Conservation (phyloP, 1,284 basidiomycete genomes). For the Gymnopus androsaceus region DNA sequence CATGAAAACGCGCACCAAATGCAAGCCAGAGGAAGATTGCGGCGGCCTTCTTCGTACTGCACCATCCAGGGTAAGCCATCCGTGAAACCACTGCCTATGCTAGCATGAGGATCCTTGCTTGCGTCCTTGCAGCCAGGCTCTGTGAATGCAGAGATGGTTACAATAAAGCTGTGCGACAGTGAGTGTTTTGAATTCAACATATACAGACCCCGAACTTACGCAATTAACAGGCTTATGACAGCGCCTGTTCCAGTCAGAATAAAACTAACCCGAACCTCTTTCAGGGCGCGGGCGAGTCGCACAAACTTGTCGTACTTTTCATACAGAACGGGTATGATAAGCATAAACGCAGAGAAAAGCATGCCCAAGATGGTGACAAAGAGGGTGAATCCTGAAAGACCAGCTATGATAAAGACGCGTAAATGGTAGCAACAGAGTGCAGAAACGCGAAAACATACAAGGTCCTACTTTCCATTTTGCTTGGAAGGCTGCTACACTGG, state of each 20-base stretch:
- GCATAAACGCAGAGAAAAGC: constrained; percentile 68
- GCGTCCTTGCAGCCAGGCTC: constrained; percentile 84
- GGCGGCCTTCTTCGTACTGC: constrained; percentile 86
- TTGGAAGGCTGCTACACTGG: constrained; percentile 84
- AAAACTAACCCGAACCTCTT: constrained; percentile 78
- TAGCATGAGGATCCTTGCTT: constrained; percentile 69
- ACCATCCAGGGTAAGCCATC: constrained; percentile 76
- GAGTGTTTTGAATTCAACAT: background rate
- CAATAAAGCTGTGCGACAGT: constrained; percentile 55
- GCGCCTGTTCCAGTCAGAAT: constrained; percentile 75
- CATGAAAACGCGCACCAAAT: constrained; percentile 60
- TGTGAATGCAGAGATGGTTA: constrained; percentile 77
- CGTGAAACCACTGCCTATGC: constrained; percentile 69
- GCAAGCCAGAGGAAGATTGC: constrained; percentile 87
- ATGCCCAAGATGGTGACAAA: constrained; percentile 76
- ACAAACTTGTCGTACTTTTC: constrained; percentile 83
- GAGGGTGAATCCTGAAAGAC: constrained; percentile 82
- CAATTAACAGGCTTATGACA: constrained; percentile 67
- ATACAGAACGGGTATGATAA: constrained; percentile 79
- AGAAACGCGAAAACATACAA: constrained; percentile 59
- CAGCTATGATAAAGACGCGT: constrained; percentile 52
- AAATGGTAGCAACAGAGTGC: constrained; percentile 12
- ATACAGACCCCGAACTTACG: constrained; percentile 47
- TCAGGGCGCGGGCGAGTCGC: constrained; percentile 75
- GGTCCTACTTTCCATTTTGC: constrained; percentile 79